These are phyloP conservation scores for Mucor piriformis DNA, from an alignment of 371 early-diverging fungal species.

Conservation along the genomic window DNA sequence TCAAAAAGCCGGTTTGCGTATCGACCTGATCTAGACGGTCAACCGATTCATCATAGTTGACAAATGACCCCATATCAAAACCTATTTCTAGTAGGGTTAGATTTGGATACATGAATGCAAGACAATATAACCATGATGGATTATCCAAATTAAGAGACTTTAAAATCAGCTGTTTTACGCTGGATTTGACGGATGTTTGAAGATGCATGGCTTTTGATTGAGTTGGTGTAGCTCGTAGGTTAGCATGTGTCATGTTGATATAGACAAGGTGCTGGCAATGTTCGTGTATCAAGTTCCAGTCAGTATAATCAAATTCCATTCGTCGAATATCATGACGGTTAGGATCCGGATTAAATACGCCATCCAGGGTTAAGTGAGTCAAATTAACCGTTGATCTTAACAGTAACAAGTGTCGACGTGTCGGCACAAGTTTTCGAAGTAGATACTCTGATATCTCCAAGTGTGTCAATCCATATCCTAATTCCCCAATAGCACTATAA, in stretches of 20 bases:
- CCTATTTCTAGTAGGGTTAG: not conserved
- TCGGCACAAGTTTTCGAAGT: not conserved
- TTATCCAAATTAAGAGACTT: not conserved
- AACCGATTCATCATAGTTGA: not conserved
- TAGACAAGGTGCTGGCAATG: not conserved
- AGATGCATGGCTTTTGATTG: not conserved
- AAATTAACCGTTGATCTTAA: not conserved
- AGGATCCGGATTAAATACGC: constrained; percentile 1
- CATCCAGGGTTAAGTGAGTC: constrained; percentile 14
- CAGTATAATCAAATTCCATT: not conserved
- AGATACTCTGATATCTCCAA: constrained; percentile 5
- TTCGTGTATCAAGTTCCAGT: constrained; percentile 2
- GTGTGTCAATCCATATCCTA: constrained; percentile 3
- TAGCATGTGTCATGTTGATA: not conserved
- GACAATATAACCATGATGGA: constrained; percentile 10
- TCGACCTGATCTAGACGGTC: not conserved
- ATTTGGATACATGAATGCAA: constrained; percentile 4
- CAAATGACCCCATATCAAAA: constrained; percentile 9
- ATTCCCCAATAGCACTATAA: not conserved
- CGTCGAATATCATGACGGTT: not conserved
- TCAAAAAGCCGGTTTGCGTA: not conserved
- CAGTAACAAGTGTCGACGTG: not conserved
- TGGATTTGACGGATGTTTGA: not conserved
- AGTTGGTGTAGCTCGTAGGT: not conserved
- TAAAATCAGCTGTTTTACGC: constrained; percentile 2